A percentile compares a stretch with the other conserved stretches of the same genome.
Conservation (phyloP, 306 rosid genomes). For the Cucurbita ficifolia region DNA sequence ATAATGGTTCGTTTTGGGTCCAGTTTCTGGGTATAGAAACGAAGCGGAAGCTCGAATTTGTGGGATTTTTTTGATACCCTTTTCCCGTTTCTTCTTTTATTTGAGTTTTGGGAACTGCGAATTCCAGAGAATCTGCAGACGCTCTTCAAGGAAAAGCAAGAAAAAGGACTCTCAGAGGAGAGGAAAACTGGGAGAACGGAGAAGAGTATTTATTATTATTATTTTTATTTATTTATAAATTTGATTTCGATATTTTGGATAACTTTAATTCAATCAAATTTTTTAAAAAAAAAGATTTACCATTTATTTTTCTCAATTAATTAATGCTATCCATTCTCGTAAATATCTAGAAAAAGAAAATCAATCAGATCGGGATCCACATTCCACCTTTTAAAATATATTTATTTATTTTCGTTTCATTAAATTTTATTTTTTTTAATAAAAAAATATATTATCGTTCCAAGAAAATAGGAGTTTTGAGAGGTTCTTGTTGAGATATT, state of each 20-base stretch:
- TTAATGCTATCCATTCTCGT: background rate
- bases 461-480: background rate
- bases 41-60: background rate
- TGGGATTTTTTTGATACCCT: conserved; percentile 13
- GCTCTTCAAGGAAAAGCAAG: conserved; percentile 11
- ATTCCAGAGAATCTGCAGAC: conserved; percentile 39
- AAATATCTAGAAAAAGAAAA: background rate
- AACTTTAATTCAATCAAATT: background rate
- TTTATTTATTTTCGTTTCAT: background rate
- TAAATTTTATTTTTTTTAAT: background rate
- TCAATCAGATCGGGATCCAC: background rate
- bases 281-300: background rate
- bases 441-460: background rate
- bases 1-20: background rate
- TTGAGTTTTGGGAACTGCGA: conserved; percentile 24
- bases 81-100: background rate
- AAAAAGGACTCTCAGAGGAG: background rate
- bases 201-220: background rate
- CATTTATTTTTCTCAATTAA: background rate
- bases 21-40: conserved; percentile 3
- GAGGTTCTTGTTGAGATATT: background rate
- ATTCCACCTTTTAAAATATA: background rate
- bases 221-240: background rate
- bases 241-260: background rate
- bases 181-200: conserved; percentile 2